Evolutionary conservation across 1,284 basidiomycete species (phyloP).

Genomic region (Neotropicomus parvogracilis): DNA sequence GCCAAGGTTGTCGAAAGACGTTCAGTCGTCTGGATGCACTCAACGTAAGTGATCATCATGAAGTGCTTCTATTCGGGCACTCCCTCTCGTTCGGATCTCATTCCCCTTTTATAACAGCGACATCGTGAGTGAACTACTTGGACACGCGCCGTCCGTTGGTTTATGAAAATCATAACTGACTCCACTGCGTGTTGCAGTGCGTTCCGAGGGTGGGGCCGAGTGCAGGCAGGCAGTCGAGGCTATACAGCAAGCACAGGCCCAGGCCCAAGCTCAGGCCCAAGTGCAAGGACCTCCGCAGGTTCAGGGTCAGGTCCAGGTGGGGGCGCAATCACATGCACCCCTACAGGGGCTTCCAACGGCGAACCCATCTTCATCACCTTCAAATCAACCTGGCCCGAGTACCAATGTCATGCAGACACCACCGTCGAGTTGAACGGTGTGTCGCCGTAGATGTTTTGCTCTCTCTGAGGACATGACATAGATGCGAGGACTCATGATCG

Average conservation of each 20-base stretch:
- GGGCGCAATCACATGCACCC: slow-evolving; percentile 20
- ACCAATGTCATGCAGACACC: slow-evolving; percentile 19
- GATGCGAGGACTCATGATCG: slow-evolving; percentile 11
- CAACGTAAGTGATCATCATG: slow-evolving; percentile 64
- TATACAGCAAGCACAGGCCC: slow-evolving; percentile 35
- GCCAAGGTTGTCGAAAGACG: slow-evolving; percentile 89
- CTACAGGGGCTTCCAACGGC: slow-evolving; percentile 21
- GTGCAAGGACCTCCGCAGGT: slow-evolving; percentile 17
- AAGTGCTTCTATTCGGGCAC: slow-evolving; percentile 23
- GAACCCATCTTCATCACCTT: slow-evolving; percentile 20
- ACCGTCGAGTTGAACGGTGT: slow-evolving; percentile 17
- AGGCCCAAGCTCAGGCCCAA: slow-evolving; percentile 26
- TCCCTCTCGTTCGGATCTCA: slow-evolving; percentile 18
- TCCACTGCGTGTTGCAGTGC: slow-evolving; percentile 46
- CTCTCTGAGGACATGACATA: slow-evolving; percentile 17
- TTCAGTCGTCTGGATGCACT: slow-evolving; percentile 92
- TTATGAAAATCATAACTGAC: slow-evolving; percentile 24
- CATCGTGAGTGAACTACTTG: slow-evolving; percentile 29
- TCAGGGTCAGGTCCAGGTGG: slow-evolving; percentile 20
- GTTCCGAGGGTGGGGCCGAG: slow-evolving; percentile 77
- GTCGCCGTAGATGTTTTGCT: not conserved
- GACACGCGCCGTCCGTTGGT: slow-evolving; percentile 19
- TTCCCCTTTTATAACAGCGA: slow-evolving; percentile 28
- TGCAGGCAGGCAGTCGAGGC: slow-evolving; percentile 50
- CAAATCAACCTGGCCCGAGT: slow-evolving; percentile 25